Evolutionary conservation across 2,329 filamentous ascomycete species (phyloP), one percentile per base, ranked within the genome.

Genomic region (Fusarium papillatum): DNA sequence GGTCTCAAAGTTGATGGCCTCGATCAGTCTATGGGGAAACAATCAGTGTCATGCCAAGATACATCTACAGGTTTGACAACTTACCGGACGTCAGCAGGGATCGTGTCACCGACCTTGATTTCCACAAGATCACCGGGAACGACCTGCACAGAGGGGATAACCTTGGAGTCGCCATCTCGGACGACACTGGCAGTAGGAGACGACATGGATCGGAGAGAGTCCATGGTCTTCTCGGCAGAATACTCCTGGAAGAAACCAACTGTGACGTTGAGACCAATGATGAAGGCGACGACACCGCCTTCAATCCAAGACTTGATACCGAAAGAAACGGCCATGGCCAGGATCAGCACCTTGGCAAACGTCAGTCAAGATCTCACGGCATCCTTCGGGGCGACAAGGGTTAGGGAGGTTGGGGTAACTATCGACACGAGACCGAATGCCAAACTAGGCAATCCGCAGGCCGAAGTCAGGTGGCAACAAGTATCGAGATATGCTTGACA

Each of bases 1-100:
- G 73, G 91, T 93, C 77, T 92, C 91, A 55, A 93, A 88, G 81
- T 94, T 94, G 84, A 93, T 89, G 36, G 86, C 88, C 75, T 92
- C 88, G 71, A 91, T 78, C 29, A 89, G 78, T 64, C 69, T 75
- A 85, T 88, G 5, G 88, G 88, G 19, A 88, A 87, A 75, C 87
- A 89, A 79, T 89, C 92, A 34, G 88, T 89, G 70, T 76, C 91
- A 7, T 59, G 22, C 19, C 24, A 57, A 67, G 65, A 65, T 16
- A 0, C n/a, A n/a, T 41, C 4, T 66, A 10, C 62, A 31, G 91
- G 66, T 89, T 85, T 62, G 90, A 60, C 82, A 84, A 60, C 87
- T 88, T 82, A 90, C 88, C 90, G 86, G 16, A 92, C 78, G 79
- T 93, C 91, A 36, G 90, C 91, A 38, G 91, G 90, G 34, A 92